These are phyloP conservation scores for Russula vinacea DNA, from an alignment of 768 basidiomycete species.

Conservation along the genomic window DNA sequence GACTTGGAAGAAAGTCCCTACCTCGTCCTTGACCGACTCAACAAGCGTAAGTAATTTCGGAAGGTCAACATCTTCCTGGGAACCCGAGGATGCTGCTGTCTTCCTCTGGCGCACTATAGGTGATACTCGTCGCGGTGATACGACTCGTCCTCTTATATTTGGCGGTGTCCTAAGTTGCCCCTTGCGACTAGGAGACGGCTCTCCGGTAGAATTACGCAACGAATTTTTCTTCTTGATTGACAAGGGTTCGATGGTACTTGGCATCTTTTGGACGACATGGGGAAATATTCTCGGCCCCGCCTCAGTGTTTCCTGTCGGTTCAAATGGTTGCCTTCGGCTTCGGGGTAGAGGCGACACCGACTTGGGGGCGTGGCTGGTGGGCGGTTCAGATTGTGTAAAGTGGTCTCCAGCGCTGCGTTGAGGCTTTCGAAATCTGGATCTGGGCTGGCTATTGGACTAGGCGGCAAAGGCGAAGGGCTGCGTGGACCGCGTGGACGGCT, in stretches of 20 bases:
- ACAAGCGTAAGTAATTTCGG: constrained; percentile 50
- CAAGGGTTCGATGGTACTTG: constrained; percentile 63
- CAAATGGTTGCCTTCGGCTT: constrained; percentile 68
- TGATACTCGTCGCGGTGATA: constrained; percentile 31
- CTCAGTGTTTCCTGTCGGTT: constrained; percentile 51
- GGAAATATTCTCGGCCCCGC: constrained; percentile 47
- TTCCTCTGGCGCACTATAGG: constrained; percentile 26
- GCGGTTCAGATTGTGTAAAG: constrained; percentile 35
- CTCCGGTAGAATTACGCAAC: constrained; percentile 45
- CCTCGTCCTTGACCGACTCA: constrained; percentile 62
- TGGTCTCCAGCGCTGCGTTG: constrained; percentile 45
- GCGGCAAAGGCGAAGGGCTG: constrained; percentile 66
- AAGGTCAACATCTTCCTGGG: constrained; percentile 39
- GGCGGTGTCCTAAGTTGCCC: constrained; percentile 42
- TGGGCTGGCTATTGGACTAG: constrained; percentile 40
- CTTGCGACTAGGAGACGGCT: constrained; percentile 39
- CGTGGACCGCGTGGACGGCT: constrained; percentile 71
- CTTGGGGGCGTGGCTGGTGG: constrained; percentile 34
- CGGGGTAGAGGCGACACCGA: constrained; percentile 57
- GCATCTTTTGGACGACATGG: constrained; percentile 35
- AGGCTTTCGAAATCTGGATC: constrained; percentile 44
- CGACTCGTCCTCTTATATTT: constrained; percentile 34
- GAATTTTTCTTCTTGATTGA: constrained; percentile 85
- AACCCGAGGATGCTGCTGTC: constrained; percentile 1
- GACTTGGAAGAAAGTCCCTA: constrained; percentile 37